Evolutionary conservation across 1,284 basidiomycete genomes (phyloP).

Genomic region (Ceratobasidium papillatum): DNA sequence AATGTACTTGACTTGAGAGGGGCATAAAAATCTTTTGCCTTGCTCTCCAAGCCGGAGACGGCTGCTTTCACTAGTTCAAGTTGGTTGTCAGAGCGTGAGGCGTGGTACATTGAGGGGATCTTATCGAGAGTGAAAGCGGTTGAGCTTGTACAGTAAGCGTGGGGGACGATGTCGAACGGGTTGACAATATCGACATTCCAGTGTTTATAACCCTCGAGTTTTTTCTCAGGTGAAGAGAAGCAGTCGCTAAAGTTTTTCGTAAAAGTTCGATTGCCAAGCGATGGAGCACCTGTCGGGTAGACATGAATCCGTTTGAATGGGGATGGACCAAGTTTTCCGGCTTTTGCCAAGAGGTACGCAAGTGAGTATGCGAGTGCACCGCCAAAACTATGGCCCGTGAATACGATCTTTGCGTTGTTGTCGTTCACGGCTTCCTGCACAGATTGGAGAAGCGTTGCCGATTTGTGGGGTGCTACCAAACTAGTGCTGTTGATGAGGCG

Average conservation of each 20-base stretch:
- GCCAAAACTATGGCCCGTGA: conserved; percentile 3
- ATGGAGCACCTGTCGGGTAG: conserved; percentile 4
- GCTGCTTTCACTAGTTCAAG: background rate
- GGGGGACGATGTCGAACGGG: background rate
- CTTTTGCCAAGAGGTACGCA: background rate
- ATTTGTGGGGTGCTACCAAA: background rate
- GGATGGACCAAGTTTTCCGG: background rate
- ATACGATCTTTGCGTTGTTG: background rate
- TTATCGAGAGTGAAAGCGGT: background rate
- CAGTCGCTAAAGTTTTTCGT: background rate
- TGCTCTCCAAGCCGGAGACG: background rate
- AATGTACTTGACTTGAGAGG: background rate
- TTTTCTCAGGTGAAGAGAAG: background rate
- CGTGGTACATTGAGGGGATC: background rate
- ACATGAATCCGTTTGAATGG: background rate
- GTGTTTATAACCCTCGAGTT: background rate
- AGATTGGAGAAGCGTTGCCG: background rate
- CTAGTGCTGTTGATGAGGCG: background rate
- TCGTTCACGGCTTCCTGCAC: background rate
- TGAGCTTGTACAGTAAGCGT: background rate
- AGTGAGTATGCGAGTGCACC: background rate
- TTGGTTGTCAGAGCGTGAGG: background rate
- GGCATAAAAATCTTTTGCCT: background rate
- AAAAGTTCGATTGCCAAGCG: background rate
- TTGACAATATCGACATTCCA: conserved; percentile 4